Evolutionary conservation across 2,329 filamentous ascomycete species (phyloP).

Genomic region (Dothiorella sarmentorum): DNA sequence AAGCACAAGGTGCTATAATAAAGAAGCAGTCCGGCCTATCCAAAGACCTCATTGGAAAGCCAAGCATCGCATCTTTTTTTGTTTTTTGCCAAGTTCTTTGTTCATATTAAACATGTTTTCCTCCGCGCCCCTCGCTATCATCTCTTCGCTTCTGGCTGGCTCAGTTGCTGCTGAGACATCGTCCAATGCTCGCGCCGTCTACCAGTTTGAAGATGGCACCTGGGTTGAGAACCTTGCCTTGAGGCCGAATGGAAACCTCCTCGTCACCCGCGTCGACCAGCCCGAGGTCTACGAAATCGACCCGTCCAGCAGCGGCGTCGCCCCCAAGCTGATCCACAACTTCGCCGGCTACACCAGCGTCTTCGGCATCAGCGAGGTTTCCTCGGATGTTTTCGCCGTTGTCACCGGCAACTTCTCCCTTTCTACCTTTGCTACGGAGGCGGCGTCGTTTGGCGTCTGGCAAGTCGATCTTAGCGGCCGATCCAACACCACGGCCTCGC

Average conservation of each 20-base stretch:
- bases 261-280: constrained; percentile 31
- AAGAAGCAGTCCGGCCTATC: too few relatives aligned
- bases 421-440: constrained; percentile 22
- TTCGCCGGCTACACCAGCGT: constrained; percentile 27
- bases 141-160: too few relatives aligned
- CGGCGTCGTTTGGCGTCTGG: constrained; percentile 6
- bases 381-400: constrained; percentile 34
- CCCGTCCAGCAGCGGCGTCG: constrained; percentile 22
- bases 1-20: too few relatives aligned
- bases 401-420: constrained; percentile 15
- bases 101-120: too few relatives aligned
- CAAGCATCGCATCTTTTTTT: too few relatives aligned
- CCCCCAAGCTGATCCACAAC: constrained; percentile 28
- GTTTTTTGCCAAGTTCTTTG: too few relatives aligned
- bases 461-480: constrained; percentile 23
- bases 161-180: too few relatives aligned
- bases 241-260: constrained; percentile 36
- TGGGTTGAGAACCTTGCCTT: constrained; percentile 40
- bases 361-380: constrained; percentile 37
- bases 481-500: constrained; percentile 22
- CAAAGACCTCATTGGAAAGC: too few relatives aligned
- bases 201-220: constrained; percentile 27
- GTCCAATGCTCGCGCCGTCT: too few relatives aligned
- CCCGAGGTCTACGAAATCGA: constrained; percentile 36
- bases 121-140: too few relatives aligned